Base-by-base conservation (phyloP, 805 yeast genomes). In the Myxozyma nipponensis region DNA sequence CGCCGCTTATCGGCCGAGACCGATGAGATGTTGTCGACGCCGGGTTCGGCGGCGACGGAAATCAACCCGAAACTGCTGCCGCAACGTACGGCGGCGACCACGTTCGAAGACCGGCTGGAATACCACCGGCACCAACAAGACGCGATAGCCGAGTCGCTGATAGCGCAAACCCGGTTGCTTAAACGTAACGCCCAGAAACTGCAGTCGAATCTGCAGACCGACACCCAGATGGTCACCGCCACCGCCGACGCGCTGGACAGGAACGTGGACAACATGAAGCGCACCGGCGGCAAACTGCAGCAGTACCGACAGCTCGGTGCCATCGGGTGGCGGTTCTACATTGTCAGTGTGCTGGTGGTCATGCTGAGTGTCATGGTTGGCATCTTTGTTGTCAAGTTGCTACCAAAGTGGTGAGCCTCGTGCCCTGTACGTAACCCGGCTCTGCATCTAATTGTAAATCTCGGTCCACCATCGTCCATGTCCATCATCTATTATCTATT, bases 151-250 rank as follows among this genome's bases (percentile, higher is more conserved):
- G 64, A 63, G 25, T 83, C 80, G 37, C 66, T 80, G 43, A 62
- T 74, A 2, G 73, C 69, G 18, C 71, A 80, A 65, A 80, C 81
- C 0, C 59, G 71, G 5, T 65, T 69, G 5, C 71, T 80, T 55
- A 77, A 75, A 54, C 62, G 65, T 23, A 75, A 79, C 18, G 83
- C 83, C 1, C 55, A 70, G 26, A 59, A 62, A 4, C 70, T 77
- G 71, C 56, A 63, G 61, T 50, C 73, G 62, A 69, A 71, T 58
- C 60, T 72, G n/a, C 63, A 63, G 23, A 47, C 59, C 19, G 75
- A 72, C 52, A 54, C 51, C 9, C 65, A 63, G 23, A 64, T 69
- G 4, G 68, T 72, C 13, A 51, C 53, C 26, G 49, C 62, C 2
- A 66, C 76, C 0, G 54, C 64, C n/a, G 63, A 59, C 5, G 67